Base-by-base conservation (phyloP, 2,329 filamentous ascomycete species). In the Nemania sp. region DNA sequence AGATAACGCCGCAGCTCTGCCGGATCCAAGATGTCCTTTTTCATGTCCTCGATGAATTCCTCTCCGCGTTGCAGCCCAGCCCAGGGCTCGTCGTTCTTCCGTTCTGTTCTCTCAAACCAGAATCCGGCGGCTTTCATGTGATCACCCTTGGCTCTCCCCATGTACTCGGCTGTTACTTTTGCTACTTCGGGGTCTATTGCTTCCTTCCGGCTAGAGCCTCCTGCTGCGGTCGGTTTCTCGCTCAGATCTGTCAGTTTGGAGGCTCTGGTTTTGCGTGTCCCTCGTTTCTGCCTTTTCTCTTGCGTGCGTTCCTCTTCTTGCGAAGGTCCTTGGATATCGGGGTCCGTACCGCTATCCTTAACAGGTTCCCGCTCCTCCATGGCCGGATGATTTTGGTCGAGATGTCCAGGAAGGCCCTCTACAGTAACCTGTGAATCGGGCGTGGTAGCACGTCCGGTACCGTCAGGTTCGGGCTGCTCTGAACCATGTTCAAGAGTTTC, bases 1-100 rank as follows among this genome's bases (percentile, higher is more conserved):
- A 53, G 57, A 35, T 39, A 13, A 29, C 11, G 21, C 47, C 29
- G 13, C 45, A 58, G 13, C 25, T 9, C 15, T 17, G 12, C 6
- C 42, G 13, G 17, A 29, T 37, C 51, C 18, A 65, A 60, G 9
- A 6, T 15, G 13, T 55, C 43, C 21, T 54, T 57, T 2, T 45
- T 47, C 68, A 69, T 71, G 1, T 47, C 25, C 29, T 62, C 37
- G 12, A 66, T 15, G 21, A 54, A 65, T 15, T 50, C 29, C 10
- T 57, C 6, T 5, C 39, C 55, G 18, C 64, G 53, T 18, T 51
- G 42, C 9, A 69, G 61, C 29, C 54, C 20, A 20, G 51, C 40
- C 67, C 68, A 69, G 6, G 60, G 57, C 5, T 52, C 20, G 3
- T 21, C 37, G 3, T 21, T 51, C 21, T 40, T 64, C 42, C 1